Evolutionary conservation across 2,329 filamentous ascomycete genomes (phyloP), one percentile per base, ranked within the genome.

Genomic region (Harringtonia aguacate): DNA sequence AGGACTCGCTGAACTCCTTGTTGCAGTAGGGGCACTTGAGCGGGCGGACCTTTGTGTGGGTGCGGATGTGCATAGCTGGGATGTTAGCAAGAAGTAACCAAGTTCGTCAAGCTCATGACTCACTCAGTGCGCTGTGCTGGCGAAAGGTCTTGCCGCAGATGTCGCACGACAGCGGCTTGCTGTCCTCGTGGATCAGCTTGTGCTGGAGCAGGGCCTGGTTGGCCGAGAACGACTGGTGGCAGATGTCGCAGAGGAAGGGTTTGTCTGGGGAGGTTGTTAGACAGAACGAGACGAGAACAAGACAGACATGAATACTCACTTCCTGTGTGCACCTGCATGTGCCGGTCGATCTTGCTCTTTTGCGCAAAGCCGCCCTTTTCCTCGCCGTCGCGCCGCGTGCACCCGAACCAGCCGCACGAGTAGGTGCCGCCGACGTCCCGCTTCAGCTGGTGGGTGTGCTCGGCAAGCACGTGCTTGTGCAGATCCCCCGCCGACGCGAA

Each of bases 141-240:
- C 80, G 77, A 54, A 84, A 84, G 0, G 66, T 64, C 55, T 77
- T 78, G 20, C 58, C 61, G 50, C 78, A 81, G 30, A 66, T 67
- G 4, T 57, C 53, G 55, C 81, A 85, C 34, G 68, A 61, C 60
- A 77, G 80, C 22, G 80, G 79, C 49, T 75, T 80, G 48, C 77
- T 72, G 33, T 78, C 76, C 0, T 78, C 80, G 53, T 86, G 81
- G 3, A 75, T 81, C 17, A 79, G 72, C 55, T 75, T 68, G 52
- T 86, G 81, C 55, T 84, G 80, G 35, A 77, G 73, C 8, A 84
- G 67, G 1, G 81, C 77, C 56, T 84, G 80, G 52, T 79, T 75
- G 3, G 79, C 79, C 1, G 80, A 83, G 53, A 84, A 77, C 4
- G 65, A 64, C 46, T 74, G 64, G 10, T 67, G 64, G 52, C 81